Base-by-base conservation (phyloP, 768 basidiomycete species). In the Cyclocybe aegerita region DNA sequence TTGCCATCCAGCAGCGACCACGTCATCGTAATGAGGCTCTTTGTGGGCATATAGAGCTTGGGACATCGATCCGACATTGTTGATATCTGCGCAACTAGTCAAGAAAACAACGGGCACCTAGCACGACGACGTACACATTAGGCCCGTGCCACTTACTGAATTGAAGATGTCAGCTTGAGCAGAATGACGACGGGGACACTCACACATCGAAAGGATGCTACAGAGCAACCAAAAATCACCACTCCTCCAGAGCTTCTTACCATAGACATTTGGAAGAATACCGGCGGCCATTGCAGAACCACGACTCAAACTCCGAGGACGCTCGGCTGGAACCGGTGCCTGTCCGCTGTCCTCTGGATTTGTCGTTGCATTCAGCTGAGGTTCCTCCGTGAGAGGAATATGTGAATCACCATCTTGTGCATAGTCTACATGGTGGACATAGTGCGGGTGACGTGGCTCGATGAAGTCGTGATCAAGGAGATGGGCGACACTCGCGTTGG, bases 21-120 rank as follows among this genome's bases (percentile, higher is more conserved):
- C 62, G n/a, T 82, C 80, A 57, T 92, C 83, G 60, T 88, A 93
- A 2, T 73, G 60, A 0, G 78, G 67, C 40, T 84, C 77, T 6
- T 77, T 78, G 48, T 84, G 73, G 2, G 83, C 79, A 55, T 82
- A 86, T 11, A 72, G 56, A 14, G 67, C 85, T 60, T 88, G 82
- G 0, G 90, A 76, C 52, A 90, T 86, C 1, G 85, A 80, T 11
- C 91, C 89, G n/a, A 86, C 89, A 55, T 93, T 93, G 64, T 92
- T 93, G 67, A 93, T 93, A 60, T 85, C 86, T 88, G 48, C 17
- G 11, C 29, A 35, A 5, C 29, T 88, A 70, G n/a, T 53, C 15
- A 50, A 39, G 50, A 39, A 17, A 12, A n/a, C 12, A 46, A 15
- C 32, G n/a, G 23, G 16, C 43, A n/a, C 3, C 9, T 39, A 9